Conservation (phyloP, 768 basidiomycete species). For the Galerina sulciceps region DNA sequence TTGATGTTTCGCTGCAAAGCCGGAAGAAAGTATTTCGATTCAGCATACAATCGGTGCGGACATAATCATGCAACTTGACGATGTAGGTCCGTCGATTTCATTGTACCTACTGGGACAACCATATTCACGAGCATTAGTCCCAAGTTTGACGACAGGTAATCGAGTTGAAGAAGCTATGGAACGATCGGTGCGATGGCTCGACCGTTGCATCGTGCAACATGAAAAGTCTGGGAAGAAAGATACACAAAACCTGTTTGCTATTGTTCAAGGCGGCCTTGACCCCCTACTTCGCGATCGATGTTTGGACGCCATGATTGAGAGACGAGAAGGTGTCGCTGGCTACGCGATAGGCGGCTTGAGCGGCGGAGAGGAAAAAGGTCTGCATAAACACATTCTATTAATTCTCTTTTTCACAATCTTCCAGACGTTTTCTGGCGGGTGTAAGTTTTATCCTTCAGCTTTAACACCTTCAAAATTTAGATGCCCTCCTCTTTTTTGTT, state of each 20-base stretch:
- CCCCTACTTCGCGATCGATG: constrained; percentile 72
- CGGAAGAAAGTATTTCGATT: constrained; percentile 89
- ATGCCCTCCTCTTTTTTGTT: background rate
- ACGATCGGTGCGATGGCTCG: constrained; percentile 88
- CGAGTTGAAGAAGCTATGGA: constrained; percentile 89
- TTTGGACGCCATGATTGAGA: constrained; percentile 79
- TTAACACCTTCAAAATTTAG: background rate
- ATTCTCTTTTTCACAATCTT: background rate
- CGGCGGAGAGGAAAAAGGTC: constrained; percentile 92
- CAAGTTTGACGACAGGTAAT: constrained; percentile 79
- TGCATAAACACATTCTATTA: constrained; percentile 3
- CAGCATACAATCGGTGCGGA: constrained; percentile 92
- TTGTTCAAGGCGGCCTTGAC: constrained; percentile 88
- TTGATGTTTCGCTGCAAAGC: constrained; percentile 45
- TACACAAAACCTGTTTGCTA: constrained; percentile 87
- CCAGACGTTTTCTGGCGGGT: constrained; percentile 85
- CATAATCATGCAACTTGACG: constrained; percentile 95
- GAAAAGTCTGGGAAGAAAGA: constrained; percentile 64
- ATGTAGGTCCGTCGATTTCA: constrained; percentile 66
- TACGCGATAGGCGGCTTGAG: constrained; percentile 92
- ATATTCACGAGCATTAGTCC: constrained; percentile 46
- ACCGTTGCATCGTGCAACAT: constrained; percentile 83
- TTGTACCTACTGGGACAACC: background rate
- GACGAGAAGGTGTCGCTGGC: constrained; percentile 79
- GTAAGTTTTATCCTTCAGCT: constrained; percentile 42